Conservation (phyloP, 257 asterid genomes). For the Avicennia marina region DNA sequence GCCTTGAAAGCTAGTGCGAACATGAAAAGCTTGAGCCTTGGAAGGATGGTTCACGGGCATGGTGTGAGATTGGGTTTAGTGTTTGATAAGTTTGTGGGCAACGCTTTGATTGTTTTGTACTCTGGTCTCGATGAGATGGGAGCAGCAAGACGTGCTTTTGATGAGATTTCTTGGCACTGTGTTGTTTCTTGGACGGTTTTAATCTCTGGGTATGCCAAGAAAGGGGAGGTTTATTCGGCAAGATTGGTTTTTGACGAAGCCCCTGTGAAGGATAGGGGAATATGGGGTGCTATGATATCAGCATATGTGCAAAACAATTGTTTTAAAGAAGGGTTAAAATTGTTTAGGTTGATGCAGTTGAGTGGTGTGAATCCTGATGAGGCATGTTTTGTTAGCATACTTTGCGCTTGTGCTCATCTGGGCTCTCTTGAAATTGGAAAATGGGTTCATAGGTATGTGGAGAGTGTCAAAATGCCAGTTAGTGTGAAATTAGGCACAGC, state of each 20-base stretch:
- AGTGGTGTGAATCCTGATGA: conserved; percentile 61
- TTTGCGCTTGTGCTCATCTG: conserved; percentile 62
- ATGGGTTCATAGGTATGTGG: conserved; percentile 54
- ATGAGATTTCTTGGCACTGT: conserved; percentile 46
- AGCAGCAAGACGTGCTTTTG: conserved; percentile 46
- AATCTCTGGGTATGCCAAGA: conserved; percentile 53
- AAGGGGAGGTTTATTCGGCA: conserved; percentile 52
- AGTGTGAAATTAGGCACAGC: conserved; percentile 53
- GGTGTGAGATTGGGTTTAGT: conserved; percentile 42
- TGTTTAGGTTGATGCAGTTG: conserved; percentile 66
- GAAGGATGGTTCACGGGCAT: conserved; percentile 49
- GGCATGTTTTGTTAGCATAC: conserved; percentile 46
- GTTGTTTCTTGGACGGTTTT: conserved; percentile 69
- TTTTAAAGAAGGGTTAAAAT: conserved; percentile 62
- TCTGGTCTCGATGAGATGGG: conserved; percentile 46
- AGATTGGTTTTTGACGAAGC: conserved; percentile 61
- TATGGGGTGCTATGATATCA: conserved; percentile 76
- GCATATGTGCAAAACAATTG: conserved; percentile 72
- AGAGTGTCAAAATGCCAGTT: conserved; percentile 25
- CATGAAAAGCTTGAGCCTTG: conserved; percentile 35
- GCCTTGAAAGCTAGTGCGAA: conserved; percentile 46
- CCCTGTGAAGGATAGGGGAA: conserved; percentile 53
- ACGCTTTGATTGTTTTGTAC: conserved; percentile 48
- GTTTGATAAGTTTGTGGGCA: conserved; percentile 45
- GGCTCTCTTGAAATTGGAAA: conserved; percentile 63